Percentiles rank a stretch among this genome's conserved stretches.
phyloP scores from a whole-genome alignment of 805 yeast species.

The Clavispora santaluciae region DNA sequence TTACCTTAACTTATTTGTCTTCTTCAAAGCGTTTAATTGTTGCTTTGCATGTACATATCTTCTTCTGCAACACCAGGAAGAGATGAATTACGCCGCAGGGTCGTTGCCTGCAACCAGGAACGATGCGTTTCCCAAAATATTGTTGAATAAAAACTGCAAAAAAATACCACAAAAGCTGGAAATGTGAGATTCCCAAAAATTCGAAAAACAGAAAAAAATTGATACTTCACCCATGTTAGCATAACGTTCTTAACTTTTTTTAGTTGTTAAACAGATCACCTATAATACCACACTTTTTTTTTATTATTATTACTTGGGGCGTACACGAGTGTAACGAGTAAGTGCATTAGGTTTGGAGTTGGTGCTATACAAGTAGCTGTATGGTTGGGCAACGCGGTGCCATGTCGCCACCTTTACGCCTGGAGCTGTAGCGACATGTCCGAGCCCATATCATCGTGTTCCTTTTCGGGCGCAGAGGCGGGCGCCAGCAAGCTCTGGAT shows the following conservation, averaged over 20 bases:
- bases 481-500: slow-evolving; percentile 37
- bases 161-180: not conserved
- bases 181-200: not conserved
- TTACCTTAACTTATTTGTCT: not conserved
- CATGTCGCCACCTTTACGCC: no score
- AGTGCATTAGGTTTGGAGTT: no score
- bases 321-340: no score
- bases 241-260: slow-evolving; percentile 1
- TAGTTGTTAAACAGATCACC: slow-evolving; percentile 4
- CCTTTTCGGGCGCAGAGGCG: slow-evolving; percentile 1
- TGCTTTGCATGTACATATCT: not conserved
- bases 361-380: no score
- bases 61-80: not conserved
- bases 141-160: not conserved
- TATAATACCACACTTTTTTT: slow-evolving; percentile 5
- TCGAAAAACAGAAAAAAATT: not conserved
- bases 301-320: not conserved
- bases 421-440: no score
- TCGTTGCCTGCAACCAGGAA: not conserved
- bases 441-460: no score
- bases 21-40: not conserved
- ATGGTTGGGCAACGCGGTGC: no score
- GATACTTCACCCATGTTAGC: not conserved
- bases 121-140: not conserved
- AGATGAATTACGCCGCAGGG: not conserved